These are phyloP conservation scores for Spirogloea muscicola DNA, from an alignment of 139 green algal genomes.

Conservation along the genomic window DNA sequence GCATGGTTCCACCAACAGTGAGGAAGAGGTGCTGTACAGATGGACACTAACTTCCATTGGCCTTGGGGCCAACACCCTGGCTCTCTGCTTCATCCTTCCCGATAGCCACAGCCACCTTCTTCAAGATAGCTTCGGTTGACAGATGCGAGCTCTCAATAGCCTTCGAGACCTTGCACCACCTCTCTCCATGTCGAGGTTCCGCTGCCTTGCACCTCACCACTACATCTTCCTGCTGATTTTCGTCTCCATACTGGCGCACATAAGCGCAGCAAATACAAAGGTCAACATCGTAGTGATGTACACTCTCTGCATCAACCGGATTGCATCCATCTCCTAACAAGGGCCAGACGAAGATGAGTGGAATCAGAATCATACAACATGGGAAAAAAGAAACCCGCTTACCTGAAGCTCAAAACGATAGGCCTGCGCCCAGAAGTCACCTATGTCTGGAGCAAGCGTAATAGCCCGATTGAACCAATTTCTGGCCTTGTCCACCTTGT, in stretches of 20 bases:
- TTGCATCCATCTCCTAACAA: too few species aligned
- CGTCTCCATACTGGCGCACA: conserved; percentile 39
- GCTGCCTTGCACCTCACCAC: conserved; percentile 39
- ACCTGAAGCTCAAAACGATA: conserved; percentile 73
- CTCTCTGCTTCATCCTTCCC: conserved; percentile 54
- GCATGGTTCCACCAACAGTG: too few species aligned
- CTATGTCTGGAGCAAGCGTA: conserved; percentile 78
- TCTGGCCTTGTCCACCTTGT: conserved; percentile 88
- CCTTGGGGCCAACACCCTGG: too few species aligned
- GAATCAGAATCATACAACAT: too few species aligned
- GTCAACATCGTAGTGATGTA: too few species aligned
- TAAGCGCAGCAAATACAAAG: too few species aligned
- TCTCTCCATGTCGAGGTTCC: conserved; percentile 87
- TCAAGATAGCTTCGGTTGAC: conserved; percentile 66
- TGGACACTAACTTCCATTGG: too few species aligned
- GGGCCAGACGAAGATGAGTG: too few species aligned
- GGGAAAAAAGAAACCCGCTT: too few species aligned
- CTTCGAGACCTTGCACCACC: conserved; percentile 82
- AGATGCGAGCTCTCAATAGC: conserved; percentile 67
- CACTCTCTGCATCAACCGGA: too few species aligned
- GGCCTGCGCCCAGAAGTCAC: conserved; percentile 87
- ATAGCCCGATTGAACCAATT: conserved; percentile 81
- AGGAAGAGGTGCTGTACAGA: too few species aligned
- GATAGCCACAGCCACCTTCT: conserved; percentile 64
- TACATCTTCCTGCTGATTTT: conserved; percentile 31